Percentiles rank a stretch among this genome's conserved stretches.
These are phyloP conservation scores for Alternaria brassicae DNA, from an alignment of 2,329 filamentous ascomycete genomes.

Conservation along the genomic window DNA sequence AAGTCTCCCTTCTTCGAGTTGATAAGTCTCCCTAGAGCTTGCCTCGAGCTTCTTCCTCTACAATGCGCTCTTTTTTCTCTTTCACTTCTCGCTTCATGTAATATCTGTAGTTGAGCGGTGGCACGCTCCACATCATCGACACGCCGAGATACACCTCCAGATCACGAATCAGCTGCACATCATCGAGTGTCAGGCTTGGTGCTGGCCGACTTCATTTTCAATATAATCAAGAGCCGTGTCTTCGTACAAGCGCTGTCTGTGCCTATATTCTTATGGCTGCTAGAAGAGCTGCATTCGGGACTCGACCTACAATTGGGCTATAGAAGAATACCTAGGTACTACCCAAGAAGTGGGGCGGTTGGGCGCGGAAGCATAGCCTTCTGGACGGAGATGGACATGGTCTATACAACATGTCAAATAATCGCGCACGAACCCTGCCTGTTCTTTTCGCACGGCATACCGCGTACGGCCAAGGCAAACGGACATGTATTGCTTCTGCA, in stretches of 20 bases:
- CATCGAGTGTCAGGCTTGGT: not conserved
- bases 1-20: not conserved
- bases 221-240: not conserved
- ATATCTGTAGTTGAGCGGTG: not conserved
- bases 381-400: not conserved
- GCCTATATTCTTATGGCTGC: conserved; percentile 1
- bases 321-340: not conserved
- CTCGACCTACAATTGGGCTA: conserved; percentile 1
- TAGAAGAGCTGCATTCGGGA: conserved; percentile 1
- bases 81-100: not conserved
- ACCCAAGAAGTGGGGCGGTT: not conserved
- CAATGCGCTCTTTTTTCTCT: not conserved
- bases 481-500: not conserved
- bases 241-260: not conserved
- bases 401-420: not conserved
- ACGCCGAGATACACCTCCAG: conserved; percentile 3
- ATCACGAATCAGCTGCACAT: not conserved
- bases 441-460: not conserved
- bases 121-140: conserved; percentile 1
- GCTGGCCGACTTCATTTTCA: not conserved
- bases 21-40: not conserved
- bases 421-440: not conserved
- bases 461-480: not conserved
- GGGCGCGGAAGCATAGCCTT: not conserved
- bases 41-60: not conserved